Evolutionary conservation across 2,329 filamentous ascomycete genomes (phyloP), one percentile per base, ranked within the genome.

Genomic region (Penicillium digitatum): DNA sequence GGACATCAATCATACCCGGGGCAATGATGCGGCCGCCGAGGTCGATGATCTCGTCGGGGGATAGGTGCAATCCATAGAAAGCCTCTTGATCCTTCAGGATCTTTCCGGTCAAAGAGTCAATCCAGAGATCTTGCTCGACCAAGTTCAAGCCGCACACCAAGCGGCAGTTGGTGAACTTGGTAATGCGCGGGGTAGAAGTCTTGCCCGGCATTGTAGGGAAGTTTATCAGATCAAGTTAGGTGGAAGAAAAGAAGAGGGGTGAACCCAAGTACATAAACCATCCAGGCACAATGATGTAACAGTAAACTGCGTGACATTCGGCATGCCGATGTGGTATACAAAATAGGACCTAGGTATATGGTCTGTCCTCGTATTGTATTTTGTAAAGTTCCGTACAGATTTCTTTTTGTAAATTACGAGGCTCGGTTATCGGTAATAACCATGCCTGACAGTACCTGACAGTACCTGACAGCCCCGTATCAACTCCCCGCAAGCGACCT

Each of bases 81-180:
- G 82, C 78, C 59, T 83, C 78, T 67, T 86, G 83, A 52, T 81
- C 89, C 62, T 86, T 82, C 45, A 96, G 79, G 66, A 96, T 90
- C 72, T 90, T 92, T 62, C 92, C 92, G 1, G 87, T 90, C 16
- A 80, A 70, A 0, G 90, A 88, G 72, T 88, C 91, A 57, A 96
- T 85, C 90, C 90, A 96, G n/a, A 96, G 81, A 68, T 96, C 92
- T 60, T 88, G 85, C 42, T 84, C 74, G 42, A 95, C 81, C 26
- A 96, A 79, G 20, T 79, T 68, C 61, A 87, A 81, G 62, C 83
- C 84, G 66, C 84, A 85, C 56, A 93, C 79, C 26, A 95, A 78
- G 48, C 87, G 85, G 70, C 91, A 95, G 76, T 95, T 95, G 67
- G 89, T 94, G 72, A 95, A 88, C 71, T 93, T 94, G 69, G 88